These are phyloP conservation scores for Metroxylon sagu DNA, from an alignment of 176 grass and related monocot genomes.

Conservation along the genomic window DNA sequence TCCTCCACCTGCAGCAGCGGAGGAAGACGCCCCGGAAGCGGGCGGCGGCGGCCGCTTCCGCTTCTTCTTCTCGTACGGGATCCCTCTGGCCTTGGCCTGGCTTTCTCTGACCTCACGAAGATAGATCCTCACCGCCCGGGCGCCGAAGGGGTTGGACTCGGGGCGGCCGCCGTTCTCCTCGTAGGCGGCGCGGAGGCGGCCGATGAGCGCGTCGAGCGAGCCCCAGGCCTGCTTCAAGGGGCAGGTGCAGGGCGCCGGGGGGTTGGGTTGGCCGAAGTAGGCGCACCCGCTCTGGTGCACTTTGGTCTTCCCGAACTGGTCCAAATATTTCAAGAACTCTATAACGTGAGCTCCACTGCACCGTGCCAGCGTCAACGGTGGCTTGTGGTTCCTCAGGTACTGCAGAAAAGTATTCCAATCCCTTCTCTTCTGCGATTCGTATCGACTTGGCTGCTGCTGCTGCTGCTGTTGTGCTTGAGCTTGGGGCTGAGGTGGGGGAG, in stretches of 20 bases:
- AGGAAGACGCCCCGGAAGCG: neutral
- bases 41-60: neutral
- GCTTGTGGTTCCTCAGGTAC: slow-evolving; percentile 14
- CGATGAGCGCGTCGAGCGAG: slow-evolving; percentile 15
- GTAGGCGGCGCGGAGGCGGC: slow-evolving; percentile 18
- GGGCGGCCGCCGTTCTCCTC: slow-evolving; percentile 14
- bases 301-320: slow-evolving; percentile 22
- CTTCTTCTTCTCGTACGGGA: slow-evolving; percentile 17
- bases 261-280: slow-evolving; percentile 6
- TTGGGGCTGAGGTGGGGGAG: too few relatives aligned
- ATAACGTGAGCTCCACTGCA: slow-evolving; percentile 16
- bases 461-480: neutral
- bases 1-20: neutral
- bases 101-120: slow-evolving; percentile 6
- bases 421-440: slow-evolving; percentile 16
- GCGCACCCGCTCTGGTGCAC: slow-evolving; percentile 8
- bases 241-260: slow-evolving; percentile 15
- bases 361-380: slow-evolving; percentile 4
- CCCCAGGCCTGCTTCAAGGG: slow-evolving; percentile 15
- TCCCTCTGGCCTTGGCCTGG: slow-evolving; percentile 13
- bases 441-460: slow-evolving; percentile 6
- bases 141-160: slow-evolving; percentile 18
- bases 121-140: neutral
- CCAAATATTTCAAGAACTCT: slow-evolving; percentile 18
- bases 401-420: slow-evolving; percentile 21